Conservation (phyloP, 129 eudicot species). For the Chrysanthemum seticuspe region DNA sequence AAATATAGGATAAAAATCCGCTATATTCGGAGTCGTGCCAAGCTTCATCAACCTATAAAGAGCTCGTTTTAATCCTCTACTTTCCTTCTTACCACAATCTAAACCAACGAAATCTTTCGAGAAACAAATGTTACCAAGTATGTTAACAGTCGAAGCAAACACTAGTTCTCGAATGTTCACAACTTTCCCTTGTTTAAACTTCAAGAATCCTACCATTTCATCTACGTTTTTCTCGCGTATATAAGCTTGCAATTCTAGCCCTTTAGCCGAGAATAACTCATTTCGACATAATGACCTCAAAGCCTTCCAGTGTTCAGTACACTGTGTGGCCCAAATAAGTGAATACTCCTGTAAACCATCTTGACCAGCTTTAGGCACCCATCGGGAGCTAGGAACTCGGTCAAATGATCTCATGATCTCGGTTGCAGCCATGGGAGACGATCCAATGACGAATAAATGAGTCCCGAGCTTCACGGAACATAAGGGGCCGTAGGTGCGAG, state of each 20-base stretch:
- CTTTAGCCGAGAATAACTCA: constrained; percentile 34
- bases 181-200: constrained; percentile 16
- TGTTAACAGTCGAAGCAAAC: constrained; percentile 32
- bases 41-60: constrained; percentile 33
- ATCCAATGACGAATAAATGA: constrained; percentile 32
- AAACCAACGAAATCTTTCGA: constrained; percentile 29
- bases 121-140: constrained; percentile 38
- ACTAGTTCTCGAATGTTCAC: constrained; percentile 32
- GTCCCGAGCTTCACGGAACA: constrained; percentile 39
- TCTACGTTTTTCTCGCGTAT: constrained; percentile 27
- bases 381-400: constrained; percentile 13
- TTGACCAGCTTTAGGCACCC: constrained; percentile 45
- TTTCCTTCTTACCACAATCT: not conserved
- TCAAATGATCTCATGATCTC: constrained; percentile 37
- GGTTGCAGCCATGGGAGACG: constrained; percentile 36
- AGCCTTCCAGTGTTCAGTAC: constrained; percentile 32
- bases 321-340: constrained; percentile 33
- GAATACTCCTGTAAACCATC: constrained; percentile 30
- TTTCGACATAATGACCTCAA: constrained; percentile 21
- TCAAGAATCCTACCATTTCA: constrained; percentile 26
- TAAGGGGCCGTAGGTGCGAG: constrained; percentile 26
- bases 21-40: constrained; percentile 31
- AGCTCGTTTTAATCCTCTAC: constrained; percentile 24
- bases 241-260: constrained; percentile 21
- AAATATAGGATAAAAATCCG: constrained; percentile 35